Percentiles rank a stretch among this genome's conserved stretches.
Evolutionary conservation across 768 basidiomycete species (phyloP).

Genomic region (Asterophora parasitica): DNA sequence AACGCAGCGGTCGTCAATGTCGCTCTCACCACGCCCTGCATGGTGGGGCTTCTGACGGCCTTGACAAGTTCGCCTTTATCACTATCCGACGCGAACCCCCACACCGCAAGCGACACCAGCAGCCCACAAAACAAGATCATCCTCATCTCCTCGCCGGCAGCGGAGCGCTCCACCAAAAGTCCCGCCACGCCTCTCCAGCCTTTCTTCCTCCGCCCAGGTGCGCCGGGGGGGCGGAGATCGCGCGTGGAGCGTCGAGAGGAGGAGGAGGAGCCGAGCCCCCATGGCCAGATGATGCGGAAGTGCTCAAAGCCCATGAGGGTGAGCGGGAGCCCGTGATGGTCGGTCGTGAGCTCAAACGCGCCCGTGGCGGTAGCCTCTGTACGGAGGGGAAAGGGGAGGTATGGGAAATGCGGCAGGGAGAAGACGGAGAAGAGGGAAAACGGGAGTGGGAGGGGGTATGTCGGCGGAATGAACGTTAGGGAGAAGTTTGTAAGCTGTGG

Average conservation of each 20-base stretch:
- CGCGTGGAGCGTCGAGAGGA: constrained; percentile 33
- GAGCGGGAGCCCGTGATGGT: constrained; percentile 61
- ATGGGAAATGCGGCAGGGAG: constrained; percentile 17
- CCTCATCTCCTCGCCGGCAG: constrained; percentile 67
- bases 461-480: constrained; percentile 58
- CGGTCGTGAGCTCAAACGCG: constrained; percentile 51
- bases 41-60: background rate
- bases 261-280: constrained; percentile 37
- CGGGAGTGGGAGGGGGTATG: constrained; percentile 46
- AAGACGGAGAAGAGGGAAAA: constrained; percentile 24
- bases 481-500: constrained; percentile 63
- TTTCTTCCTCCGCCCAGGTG: constrained; percentile 32
- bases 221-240: constrained; percentile 36
- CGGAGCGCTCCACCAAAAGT: constrained; percentile 50
- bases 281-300: constrained; percentile 42
- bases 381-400: constrained; percentile 38
- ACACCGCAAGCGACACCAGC: constrained; percentile 44
- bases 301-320: constrained; percentile 49
- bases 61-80: background rate
- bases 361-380: constrained; percentile 38
- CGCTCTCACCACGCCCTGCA: constrained; percentile 6
- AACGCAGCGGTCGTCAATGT: background rate
- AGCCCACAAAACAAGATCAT: constrained; percentile 51
- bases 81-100: constrained; percentile 35
- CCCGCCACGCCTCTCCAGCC: constrained; percentile 37